These are phyloP conservation scores for Fusarium sp. DNA, from an alignment of 2,329 filamentous ascomycete genomes.

Conservation along the genomic window DNA sequence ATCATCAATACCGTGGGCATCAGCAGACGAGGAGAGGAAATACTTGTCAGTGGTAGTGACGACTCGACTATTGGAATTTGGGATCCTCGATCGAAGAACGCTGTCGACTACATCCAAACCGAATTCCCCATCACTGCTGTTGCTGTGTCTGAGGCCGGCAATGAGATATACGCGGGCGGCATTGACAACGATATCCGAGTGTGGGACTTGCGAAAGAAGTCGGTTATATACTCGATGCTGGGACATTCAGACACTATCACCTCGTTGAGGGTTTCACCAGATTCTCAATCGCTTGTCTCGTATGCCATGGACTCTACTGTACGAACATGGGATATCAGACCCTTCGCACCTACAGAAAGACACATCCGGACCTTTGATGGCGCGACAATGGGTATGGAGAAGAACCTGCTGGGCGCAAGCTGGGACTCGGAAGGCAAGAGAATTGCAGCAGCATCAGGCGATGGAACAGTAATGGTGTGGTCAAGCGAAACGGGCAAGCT, in stretches of 20 bases:
- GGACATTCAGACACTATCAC: conserved; percentile 95
- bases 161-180: conserved; percentile 93
- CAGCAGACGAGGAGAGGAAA: conserved; percentile 89
- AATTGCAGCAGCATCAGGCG: conserved; percentile 90
- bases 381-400: conserved; percentile 88
- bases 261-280: conserved; percentile 90
- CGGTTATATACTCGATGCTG: conserved; percentile 86
- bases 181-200: conserved; percentile 98
- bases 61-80: conserved; percentile 95
- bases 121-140: conserved; percentile 94
- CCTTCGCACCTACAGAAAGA: conserved; percentile 91
- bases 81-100: conserved; percentile 93
- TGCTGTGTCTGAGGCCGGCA: conserved; percentile 92
- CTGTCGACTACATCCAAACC: conserved; percentile 88
- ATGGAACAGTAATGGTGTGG: conserved; percentile 94
- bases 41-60: conserved; percentile 92
- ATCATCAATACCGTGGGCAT: conserved; percentile 94
- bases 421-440: conserved; percentile 91
- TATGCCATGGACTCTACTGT: conserved; percentile 96
- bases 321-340: conserved; percentile 94
- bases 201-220: conserved; percentile 95
- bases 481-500: conserved; percentile 90
- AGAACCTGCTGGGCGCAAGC: conserved; percentile 90
- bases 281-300: conserved; percentile 90
- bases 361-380: conserved; percentile 92